These are phyloP conservation scores for Neurospora tetrasperma DNA, from an alignment of 495 filamentous ascomycete genomes.

Conservation along the genomic window DNA sequence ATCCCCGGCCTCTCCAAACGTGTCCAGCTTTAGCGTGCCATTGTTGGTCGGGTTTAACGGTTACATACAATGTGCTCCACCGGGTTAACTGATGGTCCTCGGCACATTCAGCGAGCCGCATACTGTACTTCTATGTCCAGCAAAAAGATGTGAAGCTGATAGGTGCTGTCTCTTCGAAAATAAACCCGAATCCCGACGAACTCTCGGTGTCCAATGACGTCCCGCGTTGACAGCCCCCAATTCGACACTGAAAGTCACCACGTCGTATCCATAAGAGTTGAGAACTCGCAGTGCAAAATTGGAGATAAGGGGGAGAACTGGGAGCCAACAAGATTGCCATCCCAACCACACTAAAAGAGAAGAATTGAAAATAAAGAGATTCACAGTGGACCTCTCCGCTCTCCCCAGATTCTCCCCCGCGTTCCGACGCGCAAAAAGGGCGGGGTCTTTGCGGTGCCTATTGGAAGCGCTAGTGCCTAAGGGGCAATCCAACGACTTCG, in stretches of 20 bases:
- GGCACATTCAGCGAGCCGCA: neutral
- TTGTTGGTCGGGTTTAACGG: neutral
- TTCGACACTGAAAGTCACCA: neutral
- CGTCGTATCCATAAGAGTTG: neutral
- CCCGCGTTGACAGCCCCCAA: neutral
- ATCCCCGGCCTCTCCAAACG: neutral
- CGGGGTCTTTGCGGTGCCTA: constrained; percentile 4
- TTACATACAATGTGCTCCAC: neutral
- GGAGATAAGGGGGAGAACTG: neutral
- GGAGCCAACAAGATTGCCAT: neutral
- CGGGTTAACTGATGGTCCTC: neutral
- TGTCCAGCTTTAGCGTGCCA: neutral
- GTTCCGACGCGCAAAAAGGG: neutral
- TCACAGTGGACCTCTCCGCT: neutral
- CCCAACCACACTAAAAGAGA: neutral
- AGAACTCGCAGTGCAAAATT: neutral
- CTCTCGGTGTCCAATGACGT: neutral
- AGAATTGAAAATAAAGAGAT: neutral
- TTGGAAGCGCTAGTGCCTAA: constrained; percentile 5
- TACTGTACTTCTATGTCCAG: neutral
- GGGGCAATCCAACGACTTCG: constrained; percentile 2
- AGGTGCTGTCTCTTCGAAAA: neutral
- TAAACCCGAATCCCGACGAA: neutral
- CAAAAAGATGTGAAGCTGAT: neutral
- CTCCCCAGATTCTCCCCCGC: neutral